Conservation (phyloP, 2,329 filamentous ascomycete genomes). For the Calonectria naviculata region DNA sequence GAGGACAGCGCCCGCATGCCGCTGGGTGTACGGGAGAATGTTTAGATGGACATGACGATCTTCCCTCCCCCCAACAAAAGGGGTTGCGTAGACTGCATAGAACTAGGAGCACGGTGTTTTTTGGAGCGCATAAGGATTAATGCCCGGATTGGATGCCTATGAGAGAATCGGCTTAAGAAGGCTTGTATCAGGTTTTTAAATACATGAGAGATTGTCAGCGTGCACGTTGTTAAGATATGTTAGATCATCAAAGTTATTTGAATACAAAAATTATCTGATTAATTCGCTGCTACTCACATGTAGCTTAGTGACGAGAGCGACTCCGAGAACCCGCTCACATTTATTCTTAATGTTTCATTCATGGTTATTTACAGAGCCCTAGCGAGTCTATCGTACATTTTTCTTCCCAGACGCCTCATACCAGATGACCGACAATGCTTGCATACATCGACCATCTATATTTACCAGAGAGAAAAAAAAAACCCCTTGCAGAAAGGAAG, state of each 20-base stretch:
- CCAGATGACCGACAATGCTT: not conserved
- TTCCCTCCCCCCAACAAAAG: not conserved
- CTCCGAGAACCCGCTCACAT: no score
- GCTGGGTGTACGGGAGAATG: slow-evolving; percentile 57
- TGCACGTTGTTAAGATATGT: not conserved
- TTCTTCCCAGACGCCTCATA: no score
- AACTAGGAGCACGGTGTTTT: slow-evolving; percentile 44
- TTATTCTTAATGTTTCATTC: no score
- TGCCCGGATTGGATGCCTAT: slow-evolving; percentile 15
- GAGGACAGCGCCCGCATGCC: slow-evolving; percentile 67
- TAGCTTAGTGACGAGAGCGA: no score
- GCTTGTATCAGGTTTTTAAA: slow-evolving; percentile 8
- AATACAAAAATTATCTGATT: not conserved
- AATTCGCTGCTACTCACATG: no score
- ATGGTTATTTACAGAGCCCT: not conserved
- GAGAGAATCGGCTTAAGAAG: slow-evolving; percentile 24
- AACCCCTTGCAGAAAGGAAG: not conserved
- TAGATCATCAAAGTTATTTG: not conserved
- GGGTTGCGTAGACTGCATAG: slow-evolving; percentile 29
- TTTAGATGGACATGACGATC: slow-evolving; percentile 33
- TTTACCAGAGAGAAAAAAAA: no score
- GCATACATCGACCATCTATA: not conserved
- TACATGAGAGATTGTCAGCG: not conserved
- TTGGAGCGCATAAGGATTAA: slow-evolving; percentile 35
- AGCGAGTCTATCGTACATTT: not conserved